A percentile compares a stretch with the other conserved stretches of the same genome.
phyloP scores from a whole-genome alignment of 257 asterid species.

The Nyctanthes arbortristis region DNA sequence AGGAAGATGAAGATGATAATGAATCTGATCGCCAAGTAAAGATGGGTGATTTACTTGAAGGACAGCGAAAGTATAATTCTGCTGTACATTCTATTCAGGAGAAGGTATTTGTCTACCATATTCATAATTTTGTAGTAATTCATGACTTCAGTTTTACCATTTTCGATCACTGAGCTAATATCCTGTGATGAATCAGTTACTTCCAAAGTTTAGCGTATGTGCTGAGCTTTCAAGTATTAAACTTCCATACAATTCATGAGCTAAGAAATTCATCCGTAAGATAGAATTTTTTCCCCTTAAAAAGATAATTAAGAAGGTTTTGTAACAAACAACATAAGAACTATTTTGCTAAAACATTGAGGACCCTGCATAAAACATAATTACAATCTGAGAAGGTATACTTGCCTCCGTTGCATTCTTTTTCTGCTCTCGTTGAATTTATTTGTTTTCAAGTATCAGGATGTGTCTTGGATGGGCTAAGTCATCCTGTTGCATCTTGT shows the following conservation, averaged over 20 bases:
- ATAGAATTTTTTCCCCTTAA: too few relatives aligned
- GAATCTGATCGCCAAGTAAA: conserved; percentile 55
- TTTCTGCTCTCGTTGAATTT: background rate
- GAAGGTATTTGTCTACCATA: conserved; percentile 56
- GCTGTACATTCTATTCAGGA: conserved; percentile 98
- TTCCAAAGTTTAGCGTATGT: background rate
- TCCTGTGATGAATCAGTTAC: conserved; percentile 1
- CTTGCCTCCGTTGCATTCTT: background rate
- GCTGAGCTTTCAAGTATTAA: too few relatives aligned
- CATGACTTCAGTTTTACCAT: conserved; percentile 6
- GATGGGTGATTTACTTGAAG: conserved; percentile 91
- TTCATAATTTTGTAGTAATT: background rate
- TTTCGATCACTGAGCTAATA: background rate
- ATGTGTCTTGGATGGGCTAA: background rate
- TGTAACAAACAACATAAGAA: background rate
- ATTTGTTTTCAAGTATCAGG: background rate
- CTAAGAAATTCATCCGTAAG: background rate
- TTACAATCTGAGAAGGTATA: too few relatives aligned
- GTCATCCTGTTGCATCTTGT: background rate
- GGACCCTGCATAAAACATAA: too few relatives aligned
- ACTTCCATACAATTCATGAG: background rate
- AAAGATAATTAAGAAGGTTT: too few relatives aligned
- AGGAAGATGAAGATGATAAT: conserved; percentile 75
- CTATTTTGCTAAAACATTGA: background rate
- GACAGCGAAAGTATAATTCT: conserved; percentile 93